Evolutionary conservation across 495 filamentous ascomycete genomes (phyloP).

Genomic region (Thozetella sp.): DNA sequence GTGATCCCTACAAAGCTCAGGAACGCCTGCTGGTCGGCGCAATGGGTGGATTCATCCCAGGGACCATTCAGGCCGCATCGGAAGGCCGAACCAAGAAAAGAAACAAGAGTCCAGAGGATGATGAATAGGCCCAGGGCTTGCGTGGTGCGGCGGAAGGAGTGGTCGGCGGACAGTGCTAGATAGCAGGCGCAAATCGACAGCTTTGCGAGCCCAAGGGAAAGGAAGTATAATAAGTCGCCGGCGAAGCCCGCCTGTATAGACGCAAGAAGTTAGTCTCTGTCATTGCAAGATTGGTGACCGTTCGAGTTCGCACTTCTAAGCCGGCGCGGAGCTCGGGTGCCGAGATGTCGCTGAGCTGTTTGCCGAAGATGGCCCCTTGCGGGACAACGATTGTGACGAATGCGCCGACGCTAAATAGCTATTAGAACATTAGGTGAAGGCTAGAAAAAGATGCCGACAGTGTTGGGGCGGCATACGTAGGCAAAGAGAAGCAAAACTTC

Average conservation of each 20-base stretch:
- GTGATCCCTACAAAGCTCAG: slow-evolving; percentile 37
- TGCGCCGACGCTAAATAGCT: slow-evolving; percentile 22
- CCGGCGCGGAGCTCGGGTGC: slow-evolving; percentile 13
- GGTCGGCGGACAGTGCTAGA: slow-evolving; percentile 14
- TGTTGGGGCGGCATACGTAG: slow-evolving; percentile 14
- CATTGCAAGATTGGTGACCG: not conserved
- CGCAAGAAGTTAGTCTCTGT: slow-evolving; percentile 4
- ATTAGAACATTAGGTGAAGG: slow-evolving; percentile 8
- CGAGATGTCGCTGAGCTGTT: slow-evolving; percentile 10
- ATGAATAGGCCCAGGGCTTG: slow-evolving; percentile 6
- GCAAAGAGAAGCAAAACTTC: slow-evolving; percentile 19
- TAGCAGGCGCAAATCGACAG: slow-evolving; percentile 20
- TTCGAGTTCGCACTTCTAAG: slow-evolving; percentile 13
- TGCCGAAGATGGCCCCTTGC: slow-evolving; percentile 16
- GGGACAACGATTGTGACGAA: slow-evolving; percentile 20
- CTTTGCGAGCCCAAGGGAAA: slow-evolving; percentile 22
- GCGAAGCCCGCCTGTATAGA: slow-evolving; percentile 18
- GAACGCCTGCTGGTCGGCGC: slow-evolving; percentile 28
- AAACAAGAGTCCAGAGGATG: slow-evolving; percentile 28
- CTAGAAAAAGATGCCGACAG: not conserved
- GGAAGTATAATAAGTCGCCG: slow-evolving; percentile 17
- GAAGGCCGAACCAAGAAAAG: slow-evolving; percentile 37
- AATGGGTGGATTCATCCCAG: slow-evolving; percentile 25
- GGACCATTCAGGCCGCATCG: slow-evolving; percentile 37
- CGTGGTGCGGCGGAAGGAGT: slow-evolving; percentile 13